These are phyloP conservation scores for Asterella californica DNA, from an alignment of 225 moss, liverwort and hornwort species.

Conservation along the genomic window DNA sequence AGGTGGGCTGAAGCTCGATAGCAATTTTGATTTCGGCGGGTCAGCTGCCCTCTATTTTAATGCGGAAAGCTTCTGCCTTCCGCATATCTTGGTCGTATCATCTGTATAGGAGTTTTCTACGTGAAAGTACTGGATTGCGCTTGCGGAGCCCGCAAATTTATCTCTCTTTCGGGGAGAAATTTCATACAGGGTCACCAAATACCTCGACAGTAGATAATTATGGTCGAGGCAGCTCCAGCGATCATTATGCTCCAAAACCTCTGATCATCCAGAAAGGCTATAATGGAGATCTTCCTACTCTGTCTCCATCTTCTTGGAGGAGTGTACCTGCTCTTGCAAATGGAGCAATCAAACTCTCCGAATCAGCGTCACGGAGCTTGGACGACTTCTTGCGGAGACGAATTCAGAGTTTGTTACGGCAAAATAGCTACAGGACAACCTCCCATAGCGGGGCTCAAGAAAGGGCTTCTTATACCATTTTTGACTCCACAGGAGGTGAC, in stretches of 20 bases:
- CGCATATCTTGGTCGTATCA: conserved; percentile 42
- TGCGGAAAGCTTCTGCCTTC: conserved; percentile 45
- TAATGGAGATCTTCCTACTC: background rate
- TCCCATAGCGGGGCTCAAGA: background rate
- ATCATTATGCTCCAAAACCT: background rate
- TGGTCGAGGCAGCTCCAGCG: background rate
- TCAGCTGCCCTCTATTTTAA: conserved; percentile 34
- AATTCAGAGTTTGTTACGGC: background rate
- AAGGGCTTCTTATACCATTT: background rate
- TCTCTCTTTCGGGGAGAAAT: conserved; percentile 11
- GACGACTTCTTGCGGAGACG: background rate
- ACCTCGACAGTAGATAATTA: background rate
- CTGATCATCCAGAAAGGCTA: background rate
- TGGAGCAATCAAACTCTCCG: background rate
- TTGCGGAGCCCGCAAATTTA: conserved; percentile 12
- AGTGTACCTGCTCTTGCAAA: background rate
- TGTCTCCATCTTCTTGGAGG: background rate
- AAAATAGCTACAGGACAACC: conserved; percentile 8
- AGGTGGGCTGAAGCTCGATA: background rate
- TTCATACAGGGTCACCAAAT: background rate
- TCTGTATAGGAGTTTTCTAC: conserved; percentile 28
- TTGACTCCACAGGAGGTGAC: background rate
- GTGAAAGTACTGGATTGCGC: conserved; percentile 10
- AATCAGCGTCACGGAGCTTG: background rate
- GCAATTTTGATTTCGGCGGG: background rate